phyloP scores from a whole-genome alignment of 148 eudicot genomes.

The Camellia japonica region DNA sequence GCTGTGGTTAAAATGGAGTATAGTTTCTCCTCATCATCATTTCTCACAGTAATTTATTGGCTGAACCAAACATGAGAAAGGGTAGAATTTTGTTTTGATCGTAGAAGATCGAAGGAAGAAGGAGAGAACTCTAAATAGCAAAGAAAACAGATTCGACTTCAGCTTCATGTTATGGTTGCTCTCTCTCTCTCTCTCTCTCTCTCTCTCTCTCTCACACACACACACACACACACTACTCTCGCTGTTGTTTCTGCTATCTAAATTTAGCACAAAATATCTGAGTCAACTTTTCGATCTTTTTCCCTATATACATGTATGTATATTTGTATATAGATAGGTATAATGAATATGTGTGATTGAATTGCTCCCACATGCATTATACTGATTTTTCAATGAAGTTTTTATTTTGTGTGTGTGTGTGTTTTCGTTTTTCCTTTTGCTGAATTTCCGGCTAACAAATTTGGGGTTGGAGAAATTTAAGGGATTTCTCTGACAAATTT shows the following conservation, averaged over 20 bases:
- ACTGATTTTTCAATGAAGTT: neutral
- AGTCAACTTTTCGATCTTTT: neutral
- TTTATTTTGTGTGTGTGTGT: neutral
- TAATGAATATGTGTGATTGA: neutral
- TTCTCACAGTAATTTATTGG: too few species aligned
- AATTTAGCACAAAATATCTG: neutral
- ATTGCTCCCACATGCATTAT: too few species aligned
- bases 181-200: neutral
- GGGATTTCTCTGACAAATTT: conserved; percentile 1
- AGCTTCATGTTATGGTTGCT: neutral
- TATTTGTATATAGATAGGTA: neutral
- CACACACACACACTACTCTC: too few species aligned
- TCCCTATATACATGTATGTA: neutral
- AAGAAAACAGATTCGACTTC: too few species aligned
- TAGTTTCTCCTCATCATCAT: too few species aligned
- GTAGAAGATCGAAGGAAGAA: too few species aligned
- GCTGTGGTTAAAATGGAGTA: too few species aligned
- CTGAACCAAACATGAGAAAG: too few species aligned
- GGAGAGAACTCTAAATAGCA: too few species aligned
- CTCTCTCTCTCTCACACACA: neutral
- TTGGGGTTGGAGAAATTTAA: neutral
- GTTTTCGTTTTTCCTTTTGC: neutral
- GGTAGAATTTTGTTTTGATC: too few species aligned
- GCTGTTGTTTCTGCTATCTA: neutral
- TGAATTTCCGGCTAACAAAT: neutral